Conservation (phyloP, 1,284 basidiomycete genomes). For the Rhodotorula sp. region DNA sequence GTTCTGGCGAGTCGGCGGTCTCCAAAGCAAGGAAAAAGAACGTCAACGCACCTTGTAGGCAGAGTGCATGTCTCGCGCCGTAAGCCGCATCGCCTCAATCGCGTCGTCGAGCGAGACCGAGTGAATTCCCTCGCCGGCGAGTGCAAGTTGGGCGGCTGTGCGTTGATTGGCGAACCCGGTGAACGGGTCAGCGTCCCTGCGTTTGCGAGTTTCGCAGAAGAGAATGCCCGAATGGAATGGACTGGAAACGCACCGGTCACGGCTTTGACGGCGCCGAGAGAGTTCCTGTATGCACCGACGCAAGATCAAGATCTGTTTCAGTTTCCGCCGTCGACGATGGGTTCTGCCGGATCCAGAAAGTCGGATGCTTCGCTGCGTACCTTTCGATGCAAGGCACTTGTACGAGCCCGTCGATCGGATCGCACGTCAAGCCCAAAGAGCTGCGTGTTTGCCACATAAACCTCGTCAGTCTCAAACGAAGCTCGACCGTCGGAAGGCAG, state of each 20-base stretch:
- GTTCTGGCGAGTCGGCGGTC: no score
- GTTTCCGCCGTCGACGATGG: not conserved
- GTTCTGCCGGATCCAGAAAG: no score
- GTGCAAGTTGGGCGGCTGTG: conserved; percentile 71
- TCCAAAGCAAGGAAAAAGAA: no score
- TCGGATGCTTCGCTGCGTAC: not conserved
- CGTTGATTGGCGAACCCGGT: not conserved
- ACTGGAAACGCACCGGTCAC: conserved; percentile 52
- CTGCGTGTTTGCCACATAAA: not conserved
- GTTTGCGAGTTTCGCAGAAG: not conserved
- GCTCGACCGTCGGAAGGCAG: no score
- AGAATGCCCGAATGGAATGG: not conserved
- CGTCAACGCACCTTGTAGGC: conserved; percentile 63
- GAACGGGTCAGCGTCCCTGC: no score
- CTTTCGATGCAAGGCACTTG: conserved; percentile 89
- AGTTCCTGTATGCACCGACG: conserved; percentile 42
- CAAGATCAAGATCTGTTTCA: not conserved
- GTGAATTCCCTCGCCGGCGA: conserved; percentile 83
- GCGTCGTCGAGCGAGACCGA: conserved; percentile 89
- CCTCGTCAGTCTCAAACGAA: not conserved
- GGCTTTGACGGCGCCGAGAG: conserved; percentile 58
- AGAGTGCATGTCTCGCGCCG: conserved; percentile 61
- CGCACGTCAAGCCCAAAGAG: conserved; percentile 62
- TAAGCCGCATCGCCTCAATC: conserved; percentile 91
- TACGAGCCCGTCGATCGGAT: conserved; percentile 86